These are phyloP conservation scores for Ormosia semicastrata DNA, from an alignment of 306 rosid genomes.

Conservation along the genomic window DNA sequence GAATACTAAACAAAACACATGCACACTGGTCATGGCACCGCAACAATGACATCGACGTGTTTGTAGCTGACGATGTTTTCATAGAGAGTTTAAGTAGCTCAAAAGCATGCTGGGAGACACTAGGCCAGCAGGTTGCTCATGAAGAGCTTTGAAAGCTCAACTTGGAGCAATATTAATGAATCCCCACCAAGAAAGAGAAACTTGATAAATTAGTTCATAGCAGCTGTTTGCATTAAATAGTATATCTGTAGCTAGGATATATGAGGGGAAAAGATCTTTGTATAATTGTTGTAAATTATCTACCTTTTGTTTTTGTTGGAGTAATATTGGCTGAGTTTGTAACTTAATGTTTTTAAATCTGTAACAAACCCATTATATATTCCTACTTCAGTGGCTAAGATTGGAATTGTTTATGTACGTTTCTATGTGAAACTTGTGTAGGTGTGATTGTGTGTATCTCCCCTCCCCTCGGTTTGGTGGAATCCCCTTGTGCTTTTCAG, in stretches of 20 bases:
- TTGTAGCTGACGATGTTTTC: conserved; percentile 57
- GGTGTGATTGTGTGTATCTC: no score
- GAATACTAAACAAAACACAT: conserved; percentile 57
- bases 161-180: neutral
- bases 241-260: neutral
- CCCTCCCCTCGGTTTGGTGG: no score
- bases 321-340: no score
- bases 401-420: no score
- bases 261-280: no score
- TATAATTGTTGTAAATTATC: no score
- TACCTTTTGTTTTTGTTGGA: no score
- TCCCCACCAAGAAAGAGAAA: neutral
- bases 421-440: no score
- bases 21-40: conserved; percentile 89
- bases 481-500: no score
- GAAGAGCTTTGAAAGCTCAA: conserved; percentile 33
- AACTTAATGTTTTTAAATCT: no score
- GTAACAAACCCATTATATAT: no score
- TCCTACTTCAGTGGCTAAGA: no score
- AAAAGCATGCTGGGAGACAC: conserved; percentile 18
- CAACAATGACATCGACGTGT: conserved; percentile 51
- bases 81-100: conserved; percentile 43
- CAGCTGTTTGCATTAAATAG: neutral
- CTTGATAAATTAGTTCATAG: neutral
- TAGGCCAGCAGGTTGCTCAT: neutral